Conservation (phyloP, 257 asterid species). For the Eucommia ulmoides region DNA sequence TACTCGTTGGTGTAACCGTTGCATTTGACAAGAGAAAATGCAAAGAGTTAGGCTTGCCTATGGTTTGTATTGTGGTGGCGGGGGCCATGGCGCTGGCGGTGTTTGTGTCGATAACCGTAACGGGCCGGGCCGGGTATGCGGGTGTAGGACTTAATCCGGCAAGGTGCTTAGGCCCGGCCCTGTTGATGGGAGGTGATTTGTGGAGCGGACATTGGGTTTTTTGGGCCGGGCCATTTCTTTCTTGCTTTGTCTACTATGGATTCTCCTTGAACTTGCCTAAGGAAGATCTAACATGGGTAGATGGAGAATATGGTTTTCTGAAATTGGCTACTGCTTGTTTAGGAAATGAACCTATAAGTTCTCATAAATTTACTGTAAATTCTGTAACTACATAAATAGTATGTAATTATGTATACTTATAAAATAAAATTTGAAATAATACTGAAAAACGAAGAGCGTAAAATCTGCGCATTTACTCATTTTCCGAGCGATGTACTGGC, state of each 20-base stretch:
- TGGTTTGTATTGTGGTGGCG: neutral
- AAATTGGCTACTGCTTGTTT: neutral
- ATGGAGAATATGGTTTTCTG: neutral
- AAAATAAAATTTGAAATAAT: too few species aligned
- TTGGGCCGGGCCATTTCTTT: neutral
- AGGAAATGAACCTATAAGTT: neutral
- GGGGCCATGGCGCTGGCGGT: conserved; percentile 1
- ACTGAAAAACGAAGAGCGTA: too few species aligned
- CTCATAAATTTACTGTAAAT: too few species aligned
- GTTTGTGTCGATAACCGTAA: conserved; percentile 3
- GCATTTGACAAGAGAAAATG: conserved; percentile 3
- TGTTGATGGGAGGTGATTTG: neutral
- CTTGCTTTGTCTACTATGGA: neutral
- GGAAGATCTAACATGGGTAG: neutral
- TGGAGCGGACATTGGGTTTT: conserved; percentile 1
- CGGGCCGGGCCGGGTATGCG: conserved; percentile 1
- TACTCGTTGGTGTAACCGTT: neutral
- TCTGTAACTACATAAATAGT: too few species aligned
- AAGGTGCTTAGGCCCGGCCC: neutral
- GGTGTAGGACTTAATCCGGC: conserved; percentile 1
- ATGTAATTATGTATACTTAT: too few species aligned
- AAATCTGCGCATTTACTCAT: too few species aligned
- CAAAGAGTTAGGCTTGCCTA: neutral
- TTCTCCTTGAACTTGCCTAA: neutral
- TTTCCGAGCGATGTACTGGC: too few species aligned